Conservation (phyloP, 2,329 filamentous ascomycete genomes). For the Xylariaceae sp. region DNA sequence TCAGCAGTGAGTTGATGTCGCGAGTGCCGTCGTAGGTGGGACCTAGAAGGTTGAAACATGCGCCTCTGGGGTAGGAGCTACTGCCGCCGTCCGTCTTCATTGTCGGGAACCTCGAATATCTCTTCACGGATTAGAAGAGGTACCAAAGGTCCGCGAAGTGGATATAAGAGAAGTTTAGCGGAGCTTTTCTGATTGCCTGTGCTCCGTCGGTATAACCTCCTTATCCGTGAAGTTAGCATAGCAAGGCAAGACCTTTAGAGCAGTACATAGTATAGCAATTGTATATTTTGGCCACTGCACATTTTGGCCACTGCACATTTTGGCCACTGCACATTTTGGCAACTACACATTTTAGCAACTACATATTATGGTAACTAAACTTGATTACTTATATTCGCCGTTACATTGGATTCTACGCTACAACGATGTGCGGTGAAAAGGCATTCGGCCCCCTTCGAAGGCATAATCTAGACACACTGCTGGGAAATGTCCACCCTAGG, state of each 20-base stretch:
- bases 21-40: not conserved
- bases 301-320: too few species aligned
- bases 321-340: too few species aligned
- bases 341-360: too few species aligned
- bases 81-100: not conserved
- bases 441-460: not conserved
- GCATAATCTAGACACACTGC: not conserved
- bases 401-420: too few species aligned
- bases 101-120: not conserved
- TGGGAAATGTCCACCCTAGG: not conserved
- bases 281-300: too few species aligned
- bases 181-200: not conserved
- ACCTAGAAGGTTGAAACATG: not conserved
- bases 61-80: not conserved
- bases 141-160: not conserved
- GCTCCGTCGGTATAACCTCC: not conserved
- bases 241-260: not conserved
- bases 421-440: not conserved
- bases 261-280: too few species aligned
- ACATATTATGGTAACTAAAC: too few species aligned
- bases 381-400: too few species aligned
- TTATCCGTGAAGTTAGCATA: not conserved
- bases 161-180: not conserved
- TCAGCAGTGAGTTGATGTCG: not conserved
- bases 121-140: not conserved